Evolutionary conservation across 345 rosid genomes (phyloP), one percentile per base, ranked within the genome.

Genomic region (Lenwebbia sp.): DNA sequence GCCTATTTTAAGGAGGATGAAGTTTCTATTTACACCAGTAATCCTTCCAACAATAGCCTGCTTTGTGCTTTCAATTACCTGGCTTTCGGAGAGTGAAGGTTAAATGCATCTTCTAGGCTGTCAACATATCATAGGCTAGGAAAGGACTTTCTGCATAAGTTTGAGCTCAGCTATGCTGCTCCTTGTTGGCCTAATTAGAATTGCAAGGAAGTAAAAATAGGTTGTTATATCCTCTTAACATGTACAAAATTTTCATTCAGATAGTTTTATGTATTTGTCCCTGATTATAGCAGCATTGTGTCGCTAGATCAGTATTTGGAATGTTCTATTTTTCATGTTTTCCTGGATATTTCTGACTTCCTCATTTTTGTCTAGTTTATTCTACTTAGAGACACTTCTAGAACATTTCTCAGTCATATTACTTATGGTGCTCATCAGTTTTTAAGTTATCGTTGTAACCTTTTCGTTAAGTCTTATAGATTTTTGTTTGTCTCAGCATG

Each of bases 401-500:
- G 81, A 70, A 70, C 81, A 0, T 70, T 70, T 37, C 1, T 37
- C 2, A 19, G 47, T 37, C 7, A 70, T 70, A 1, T 19, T 37
- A 19, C 26, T 70, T 70, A 4, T 19, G 26, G 25, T 70, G 47
- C 8, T 70, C 47, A 37, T 37, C 40, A 33, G 47, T 70, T 30
- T 70, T 70, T 70, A 19, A 70, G 41, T 70, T 70, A 23, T 37
- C 26, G 26, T 41, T 70, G 25, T 70, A 70, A 70, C 81, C 26
- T 70, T 70, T 70, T 33, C 23, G 25, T 10, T 54, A 56, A 54
- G 41, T 7, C 56, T 37, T 28, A 41, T 25, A 33, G 58, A 52
- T 54, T 25, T 30, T 83, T 83, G 25, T 53, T 52, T 54, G 62
- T 52, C 41, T 50, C 89, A 96, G 98, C 95, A 95, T 94, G 95